These are phyloP conservation scores for Dendrocalamus latiflorus DNA, from an alignment of 202 grass and related monocot genomes.

Conservation along the genomic window DNA sequence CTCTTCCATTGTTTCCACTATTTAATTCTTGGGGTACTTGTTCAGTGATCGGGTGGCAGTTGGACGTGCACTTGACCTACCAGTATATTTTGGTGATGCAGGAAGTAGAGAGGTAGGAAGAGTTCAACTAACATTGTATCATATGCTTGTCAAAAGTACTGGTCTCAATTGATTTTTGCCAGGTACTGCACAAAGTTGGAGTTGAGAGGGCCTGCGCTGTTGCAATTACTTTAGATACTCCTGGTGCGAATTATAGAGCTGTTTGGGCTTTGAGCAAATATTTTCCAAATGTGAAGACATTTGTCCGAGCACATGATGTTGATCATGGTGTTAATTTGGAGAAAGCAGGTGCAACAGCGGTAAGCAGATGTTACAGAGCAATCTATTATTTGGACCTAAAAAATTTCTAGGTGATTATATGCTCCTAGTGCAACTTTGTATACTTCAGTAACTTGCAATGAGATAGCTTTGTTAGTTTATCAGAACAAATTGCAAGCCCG, in stretches of 20 bases:
- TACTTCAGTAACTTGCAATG: neutral
- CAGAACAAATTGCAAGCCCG: neutral
- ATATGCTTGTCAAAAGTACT: neutral
- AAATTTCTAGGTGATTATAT: neutral
- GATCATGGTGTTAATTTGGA: slow-evolving; percentile 98
- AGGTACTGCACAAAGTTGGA: slow-evolving; percentile 99
- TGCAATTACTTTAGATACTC: slow-evolving; percentile 97
- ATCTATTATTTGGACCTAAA: neutral
- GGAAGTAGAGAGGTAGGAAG: slow-evolving; percentile 84
- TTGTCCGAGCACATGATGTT: slow-evolving; percentile 97
- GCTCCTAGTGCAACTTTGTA: neutral
- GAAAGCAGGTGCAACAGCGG: slow-evolving; percentile 91
- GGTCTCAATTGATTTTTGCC: slow-evolving; percentile 26
- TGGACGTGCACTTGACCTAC: slow-evolving; percentile 89
- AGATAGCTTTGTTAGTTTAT: slow-evolving; percentile 6
- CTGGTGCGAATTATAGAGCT: slow-evolving; percentile 95
- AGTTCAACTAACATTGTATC: neutral
- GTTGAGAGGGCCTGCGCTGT: slow-evolving; percentile 96
- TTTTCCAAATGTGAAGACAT: slow-evolving; percentile 95
- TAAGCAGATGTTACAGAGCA: slow-evolving; percentile 34
- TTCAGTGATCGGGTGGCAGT: slow-evolving; percentile 84
- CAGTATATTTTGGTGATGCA: slow-evolving; percentile 97
- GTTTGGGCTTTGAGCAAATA: slow-evolving; percentile 99
- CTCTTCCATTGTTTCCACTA: neutral
- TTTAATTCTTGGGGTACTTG: slow-evolving; percentile 28